Evolutionary conservation across 1,139 yeast genomes (phyloP), one percentile per base, ranked within the genome.

Genomic region (Diutina pseudorugosa): DNA sequence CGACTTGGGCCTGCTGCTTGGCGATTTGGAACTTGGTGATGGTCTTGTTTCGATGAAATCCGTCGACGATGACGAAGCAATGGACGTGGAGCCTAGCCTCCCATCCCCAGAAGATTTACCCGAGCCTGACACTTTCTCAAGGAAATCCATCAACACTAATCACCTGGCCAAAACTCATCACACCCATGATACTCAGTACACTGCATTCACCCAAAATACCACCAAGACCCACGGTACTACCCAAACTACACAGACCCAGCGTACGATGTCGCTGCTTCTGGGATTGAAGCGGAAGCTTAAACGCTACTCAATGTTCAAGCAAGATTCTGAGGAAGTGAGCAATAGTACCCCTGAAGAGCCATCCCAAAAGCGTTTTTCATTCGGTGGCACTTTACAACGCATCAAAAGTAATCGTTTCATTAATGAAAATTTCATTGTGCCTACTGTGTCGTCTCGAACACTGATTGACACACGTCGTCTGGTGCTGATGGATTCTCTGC

Each of bases 1-100:
- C 42, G 49, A 45, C 40, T 27, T 45, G 36, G 49, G 49, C 16
- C 49, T 45, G 49, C 21, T 27, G 49, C 30, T 45, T 11, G 49
- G 23, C 12, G 49, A 45, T 14, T 18, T 45, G 21, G 40, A 33
- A 14, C 27, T 45, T 16, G n/a, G 30, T 4, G 49, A 45, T 4
- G 36, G 23, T 20, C 14, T 27, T 8, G 21, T n/a, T 12, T 5
- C 12, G 20, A n/a, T 16, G 14, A 19, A 16, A 11, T 8, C 21
- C 40, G n/a, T 45, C 19, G 47, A 14, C 11, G 47, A 44, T 9
- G 49, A 45, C 40, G 4, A 11, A n/a, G 14, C n/a, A 33, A 23
- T 20, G 5, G 30, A 21, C 12, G 19, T n/a, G 14, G 30, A 23
- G 19, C 16, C 16, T 3, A 19, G 36, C 5, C 12, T n/a, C 40